Base-by-base conservation (phyloP, 768 basidiomycete species). In the Russula olivacea region DNA sequence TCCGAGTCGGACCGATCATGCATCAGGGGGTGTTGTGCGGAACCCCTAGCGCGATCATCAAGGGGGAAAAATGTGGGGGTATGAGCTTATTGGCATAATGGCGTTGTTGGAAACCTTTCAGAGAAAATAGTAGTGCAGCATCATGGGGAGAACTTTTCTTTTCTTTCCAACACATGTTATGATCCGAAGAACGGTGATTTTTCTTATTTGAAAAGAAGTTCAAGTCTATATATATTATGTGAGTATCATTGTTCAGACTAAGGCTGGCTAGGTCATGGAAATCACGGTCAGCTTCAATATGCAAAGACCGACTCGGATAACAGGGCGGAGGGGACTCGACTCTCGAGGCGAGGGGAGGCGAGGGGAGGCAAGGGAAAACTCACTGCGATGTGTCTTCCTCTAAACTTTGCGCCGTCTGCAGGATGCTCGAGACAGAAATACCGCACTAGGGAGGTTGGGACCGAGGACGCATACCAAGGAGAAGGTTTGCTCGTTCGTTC, bases 281-380 rank as follows among this genome's bases (percentile, higher is more conserved):
- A 11, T 28, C 48, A 19, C 19, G 38, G 40, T 9, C 21, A 25
- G 21, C 23, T 34, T 17, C 30, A 50, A 50, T 23, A 12, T 28
- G 23, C 41, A 49, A 51, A n/a, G n/a, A 19, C 34, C 17, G 32
- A 30, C 21, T 14, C 28, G 2, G 2, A 28, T 28, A 28, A n/a
- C 43, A 43, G 58, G 62, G 62, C 52, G 28, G 30, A 59, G 57
- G 62, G 62, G 52, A 63, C n/a, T n/a, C n/a, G 32, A 32, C n/a
- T n/a, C n/a, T n/a, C n/a, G 10, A 21, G 1, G 43, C 43, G 43
- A 45, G 43, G 43, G 10, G n/a, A 43, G 9, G 17, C 19, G 19
- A n/a, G 8, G n/a, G 8, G 9, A 19, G 9, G 41, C 41, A 25
- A 51, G 23, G 47, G 8, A 32, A 47, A 25, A 7, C 21, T 52